A percentile compares a stretch with the other conserved stretches of the same genome.
Conservation (phyloP, 2,329 filamentous ascomycete species). For the Lasiodiplodia hormozganensis region DNA sequence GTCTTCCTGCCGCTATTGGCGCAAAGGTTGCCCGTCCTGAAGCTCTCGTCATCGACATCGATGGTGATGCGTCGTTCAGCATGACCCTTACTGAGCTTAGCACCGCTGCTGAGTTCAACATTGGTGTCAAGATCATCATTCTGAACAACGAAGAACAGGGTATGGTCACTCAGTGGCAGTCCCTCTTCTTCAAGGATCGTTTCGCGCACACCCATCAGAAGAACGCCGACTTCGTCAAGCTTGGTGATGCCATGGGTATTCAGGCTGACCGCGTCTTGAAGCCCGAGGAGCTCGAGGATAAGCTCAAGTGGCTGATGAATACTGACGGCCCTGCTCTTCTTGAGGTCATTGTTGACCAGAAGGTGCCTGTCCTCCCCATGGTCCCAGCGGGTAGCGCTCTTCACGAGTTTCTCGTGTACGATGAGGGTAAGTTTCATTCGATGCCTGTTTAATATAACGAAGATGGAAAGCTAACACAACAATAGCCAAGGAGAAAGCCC, state of each 20-base stretch:
- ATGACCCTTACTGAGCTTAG: conserved; percentile 97
- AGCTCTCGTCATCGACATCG: conserved; percentile 90
- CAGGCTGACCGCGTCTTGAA: conserved; percentile 75
- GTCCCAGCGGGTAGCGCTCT: conserved; percentile 86
- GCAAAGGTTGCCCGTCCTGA: conserved; percentile 87
- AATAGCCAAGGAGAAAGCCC: conserved; percentile 70
- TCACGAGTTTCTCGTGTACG: conserved; percentile 92
- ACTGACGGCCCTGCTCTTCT: conserved; percentile 90
- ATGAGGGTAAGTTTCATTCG: conserved; percentile 66
- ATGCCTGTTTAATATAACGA: background rate
- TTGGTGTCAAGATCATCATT: conserved; percentile 92
- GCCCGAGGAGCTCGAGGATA: conserved; percentile 77
- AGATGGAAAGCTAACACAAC: background rate
- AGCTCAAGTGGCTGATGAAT: conserved; percentile 83
- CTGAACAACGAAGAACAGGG: conserved; percentile 98
- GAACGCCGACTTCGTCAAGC: conserved; percentile 96
- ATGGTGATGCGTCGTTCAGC: conserved; percentile 98
- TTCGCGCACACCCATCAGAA: conserved; percentile 91
- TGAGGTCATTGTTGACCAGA: conserved; percentile 87
- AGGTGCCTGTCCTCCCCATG: conserved; percentile 97
- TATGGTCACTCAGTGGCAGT: conserved; percentile 99
- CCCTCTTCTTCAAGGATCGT: conserved; percentile 94
- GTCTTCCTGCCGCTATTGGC: conserved; percentile 92
- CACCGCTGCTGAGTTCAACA: conserved; percentile 93
- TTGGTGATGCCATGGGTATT: conserved; percentile 89